phyloP scores from a whole-genome alignment of 495 filamentous ascomycete species.

The Neurospora tetraspora region DNA sequence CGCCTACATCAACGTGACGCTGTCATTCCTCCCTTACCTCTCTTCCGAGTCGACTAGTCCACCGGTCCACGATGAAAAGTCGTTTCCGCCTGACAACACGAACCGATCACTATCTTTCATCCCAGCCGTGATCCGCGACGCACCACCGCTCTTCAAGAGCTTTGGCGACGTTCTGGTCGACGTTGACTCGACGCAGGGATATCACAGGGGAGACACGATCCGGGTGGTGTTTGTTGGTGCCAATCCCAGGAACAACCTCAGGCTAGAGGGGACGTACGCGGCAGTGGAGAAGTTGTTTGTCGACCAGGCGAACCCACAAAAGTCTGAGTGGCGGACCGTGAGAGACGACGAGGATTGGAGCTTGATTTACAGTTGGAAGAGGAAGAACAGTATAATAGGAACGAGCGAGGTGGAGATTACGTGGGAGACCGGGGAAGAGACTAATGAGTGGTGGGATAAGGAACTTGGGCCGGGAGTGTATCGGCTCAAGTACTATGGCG shows the following conservation, averaged over 20 bases:
- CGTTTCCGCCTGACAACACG: constrained; percentile 71
- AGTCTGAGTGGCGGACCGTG: constrained; percentile 49
- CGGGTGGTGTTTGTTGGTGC: constrained; percentile 71
- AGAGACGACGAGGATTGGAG: constrained; percentile 72
- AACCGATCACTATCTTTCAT: constrained; percentile 77
- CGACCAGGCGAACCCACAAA: constrained; percentile 13
- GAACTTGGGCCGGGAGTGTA: constrained; percentile 50
- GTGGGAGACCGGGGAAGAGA: constrained; percentile 65
- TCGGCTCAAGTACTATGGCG: constrained; percentile 77
- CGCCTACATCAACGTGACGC: constrained; percentile 80
- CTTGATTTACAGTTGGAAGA: constrained; percentile 70
- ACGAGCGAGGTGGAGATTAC: constrained; percentile 69
- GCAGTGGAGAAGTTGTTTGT: constrained; percentile 54
- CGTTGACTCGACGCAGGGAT: constrained; percentile 40
- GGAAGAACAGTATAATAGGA: constrained; percentile 59
- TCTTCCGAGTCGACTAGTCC: constrained; percentile 23
- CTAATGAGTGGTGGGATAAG: constrained; percentile 36
- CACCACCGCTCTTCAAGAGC: constrained; percentile 53
- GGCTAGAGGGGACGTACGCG: constrained; percentile 67
- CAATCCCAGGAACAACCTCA: constrained; percentile 82
- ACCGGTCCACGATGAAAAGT: constrained; percentile 37
- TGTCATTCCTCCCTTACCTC: constrained; percentile 63
- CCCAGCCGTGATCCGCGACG: constrained; percentile 66
- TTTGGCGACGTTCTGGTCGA: constrained; percentile 69
- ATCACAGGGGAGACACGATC: constrained; percentile 51